A percentile compares a stretch with the other conserved stretches of the same genome.
phyloP scores from a whole-genome alignment of 495 filamentous ascomycete genomes.

The Cenococcum geophilum region DNA sequence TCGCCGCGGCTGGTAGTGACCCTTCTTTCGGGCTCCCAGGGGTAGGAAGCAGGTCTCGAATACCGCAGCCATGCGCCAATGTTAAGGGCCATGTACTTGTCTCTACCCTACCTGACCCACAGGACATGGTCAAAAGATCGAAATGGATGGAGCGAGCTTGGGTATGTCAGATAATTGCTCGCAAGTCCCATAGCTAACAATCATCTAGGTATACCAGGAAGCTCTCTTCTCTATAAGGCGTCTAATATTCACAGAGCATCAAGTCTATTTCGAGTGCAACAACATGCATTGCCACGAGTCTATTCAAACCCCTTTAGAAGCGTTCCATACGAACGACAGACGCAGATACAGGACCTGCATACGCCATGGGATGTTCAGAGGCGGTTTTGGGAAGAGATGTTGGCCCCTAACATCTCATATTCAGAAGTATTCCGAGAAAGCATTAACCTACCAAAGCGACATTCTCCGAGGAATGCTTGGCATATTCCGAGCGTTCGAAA shows the following conservation, averaged over 20 bases:
- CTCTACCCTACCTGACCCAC: not conserved
- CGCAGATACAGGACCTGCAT: slow-evolving; percentile 1
- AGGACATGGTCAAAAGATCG: not conserved
- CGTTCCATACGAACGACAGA: slow-evolving; percentile 1
- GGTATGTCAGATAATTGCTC: not conserved
- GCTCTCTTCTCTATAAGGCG: slow-evolving; percentile 4
- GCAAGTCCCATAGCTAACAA: not conserved
- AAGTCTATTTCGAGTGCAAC: slow-evolving; percentile 7
- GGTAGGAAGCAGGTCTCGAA: slow-evolving; percentile 1
- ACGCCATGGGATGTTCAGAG: not conserved
- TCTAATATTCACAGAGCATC: slow-evolving; percentile 5
- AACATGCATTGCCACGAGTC: slow-evolving; percentile 4
- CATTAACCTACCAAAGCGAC: slow-evolving; percentile 3
- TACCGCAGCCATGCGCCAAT: not conserved
- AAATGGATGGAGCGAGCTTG: slow-evolving; percentile 5
- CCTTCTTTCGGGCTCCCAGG: slow-evolving; percentile 3
- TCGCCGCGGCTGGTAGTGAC: slow-evolving; percentile 7
- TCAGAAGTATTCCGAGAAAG: slow-evolving; percentile 3
- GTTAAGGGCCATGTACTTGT: not conserved
- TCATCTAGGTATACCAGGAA: slow-evolving; percentile 6
- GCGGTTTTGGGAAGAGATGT: slow-evolving; percentile 1
- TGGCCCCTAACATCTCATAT: slow-evolving; percentile 6
- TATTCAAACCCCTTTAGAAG: not conserved
- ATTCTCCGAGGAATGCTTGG: slow-evolving; percentile 4
- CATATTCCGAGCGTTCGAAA: not conserved